Percentiles rank a stretch among this genome's conserved stretches.
Evolutionary conservation across 306 rosid species (phyloP).

Genomic region (Potentilla sterilis): DNA sequence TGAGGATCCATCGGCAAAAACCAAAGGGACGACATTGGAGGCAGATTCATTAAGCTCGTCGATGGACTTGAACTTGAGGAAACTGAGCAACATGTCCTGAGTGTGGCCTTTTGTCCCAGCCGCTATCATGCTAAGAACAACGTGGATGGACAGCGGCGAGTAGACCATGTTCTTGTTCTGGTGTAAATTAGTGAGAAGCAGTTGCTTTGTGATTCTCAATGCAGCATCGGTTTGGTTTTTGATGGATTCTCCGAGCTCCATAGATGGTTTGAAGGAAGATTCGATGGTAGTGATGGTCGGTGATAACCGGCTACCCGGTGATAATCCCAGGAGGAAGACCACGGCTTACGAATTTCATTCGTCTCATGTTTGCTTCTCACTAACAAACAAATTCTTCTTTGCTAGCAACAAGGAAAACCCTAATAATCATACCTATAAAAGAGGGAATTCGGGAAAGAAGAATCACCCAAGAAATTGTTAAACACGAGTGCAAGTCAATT

Average conservation of each 20-base stretch:
- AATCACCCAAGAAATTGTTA: too few species aligned
- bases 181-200: background rate
- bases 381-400: too few species aligned
- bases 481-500: too few species aligned
- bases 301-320: too few species aligned
- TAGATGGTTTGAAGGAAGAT: background rate
- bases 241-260: background rate
- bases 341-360: too few species aligned
- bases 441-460: too few species aligned
- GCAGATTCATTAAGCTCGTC: background rate
- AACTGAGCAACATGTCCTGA: slow-evolving; percentile 2
- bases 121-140: slow-evolving; percentile 6
- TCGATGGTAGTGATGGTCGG: background rate
- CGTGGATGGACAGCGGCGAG: slow-evolving; percentile 16
- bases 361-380: too few species aligned
- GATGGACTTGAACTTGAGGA: slow-evolving; percentile 2
- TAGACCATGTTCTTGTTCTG: slow-evolving; percentile 2
- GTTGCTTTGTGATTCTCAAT: background rate
- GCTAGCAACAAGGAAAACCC: too few species aligned
- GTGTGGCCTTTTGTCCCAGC: slow-evolving; percentile 15
- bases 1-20: background rate
- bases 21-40: background rate
- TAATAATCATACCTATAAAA: too few species aligned
- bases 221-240: background rate
- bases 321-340: too few species aligned